Evolutionary conservation across 768 basidiomycete genomes (phyloP), one percentile per base, ranked within the genome.

Genomic region (Mycena kentingensis): DNA sequence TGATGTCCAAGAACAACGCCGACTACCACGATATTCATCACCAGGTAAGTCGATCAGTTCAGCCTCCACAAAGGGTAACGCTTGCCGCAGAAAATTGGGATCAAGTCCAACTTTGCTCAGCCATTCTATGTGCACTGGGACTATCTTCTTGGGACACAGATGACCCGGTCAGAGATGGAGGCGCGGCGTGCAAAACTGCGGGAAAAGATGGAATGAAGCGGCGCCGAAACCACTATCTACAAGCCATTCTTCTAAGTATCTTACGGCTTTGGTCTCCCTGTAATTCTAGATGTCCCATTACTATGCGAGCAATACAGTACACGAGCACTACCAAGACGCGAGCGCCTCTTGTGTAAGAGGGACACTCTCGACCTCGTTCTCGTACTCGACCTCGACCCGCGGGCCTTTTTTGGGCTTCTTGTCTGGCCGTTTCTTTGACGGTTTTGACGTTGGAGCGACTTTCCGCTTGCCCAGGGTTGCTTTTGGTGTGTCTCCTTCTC

Each of bases 21-120:
- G 92, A 96, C 70, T 99, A 96, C 70, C 96, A 98, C 67, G 96
- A 98, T 68, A 97, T 98, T 54, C 96, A 98, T 65, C 96, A 98
- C 69, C 93, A 95, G 78, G 90, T 88, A 62, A 71, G 72, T 60
- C 21, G 27, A 35, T 7, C n/a, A 5, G 39, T n/a, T 46, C 45
- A 28, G 15, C 31, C n/a, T n/a, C n/a, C n/a, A n/a, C n/a, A n/a
- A n/a, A n/a, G n/a, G n/a, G n/a, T n/a, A n/a, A n/a, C n/a, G n/a
- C 37, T 56, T 45, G 55, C 37, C 34, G 5, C 51, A 87, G 84
- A 66, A 75, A 28, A 81, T 90, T 55, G 96, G 96, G 3, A 91
- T 97, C 73, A 98, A 98, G 71, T 88, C 85, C 36, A 99, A 99
- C 66, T 99, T 94, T 66, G 79, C 90, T 1, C 95, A 98, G 64